Percentiles rank a stretch among this genome's conserved stretches.
These are phyloP conservation scores for Erysimum cheiranthoides DNA, from an alignment of 345 rosid species.

Conservation along the genomic window DNA sequence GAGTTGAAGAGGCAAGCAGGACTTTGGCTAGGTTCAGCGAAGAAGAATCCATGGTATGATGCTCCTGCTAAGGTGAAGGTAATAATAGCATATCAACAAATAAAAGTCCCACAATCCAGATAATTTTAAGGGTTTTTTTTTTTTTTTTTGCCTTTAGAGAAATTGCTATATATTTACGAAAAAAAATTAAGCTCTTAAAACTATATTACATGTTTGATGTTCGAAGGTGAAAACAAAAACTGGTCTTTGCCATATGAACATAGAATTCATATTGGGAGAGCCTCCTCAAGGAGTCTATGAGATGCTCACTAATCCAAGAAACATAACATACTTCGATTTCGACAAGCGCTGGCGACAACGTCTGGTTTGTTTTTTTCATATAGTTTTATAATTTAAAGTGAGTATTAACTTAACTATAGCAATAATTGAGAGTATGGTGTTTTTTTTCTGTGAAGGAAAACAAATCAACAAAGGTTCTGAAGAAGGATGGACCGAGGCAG, in stretches of 20 bases:
- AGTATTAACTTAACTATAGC: neutral
- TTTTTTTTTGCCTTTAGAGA: neutral
- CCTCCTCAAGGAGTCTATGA: constrained; percentile 61
- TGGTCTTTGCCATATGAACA: constrained; percentile 1
- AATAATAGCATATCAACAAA: neutral
- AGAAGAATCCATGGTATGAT: constrained; percentile 63
- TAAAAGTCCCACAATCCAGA: neutral
- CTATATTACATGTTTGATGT: constrained; percentile 1
- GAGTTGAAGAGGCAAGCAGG: constrained; percentile 33
- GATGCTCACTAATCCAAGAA: constrained; percentile 33
- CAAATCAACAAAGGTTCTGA: constrained; percentile 59
- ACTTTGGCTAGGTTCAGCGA: constrained; percentile 59
- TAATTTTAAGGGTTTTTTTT: too few relatives aligned
- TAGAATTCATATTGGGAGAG: constrained; percentile 3
- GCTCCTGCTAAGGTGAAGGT: constrained; percentile 65
- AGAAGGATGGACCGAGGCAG: constrained; percentile 68
- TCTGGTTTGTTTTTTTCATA: constrained; percentile 15
- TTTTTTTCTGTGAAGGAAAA: constrained; percentile 55
- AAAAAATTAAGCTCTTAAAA: neutral
- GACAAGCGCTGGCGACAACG: neutral
- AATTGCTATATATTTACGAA: neutral
- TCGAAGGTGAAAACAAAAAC: constrained; percentile 53
- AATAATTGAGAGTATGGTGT: too few relatives aligned
- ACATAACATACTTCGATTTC: neutral
- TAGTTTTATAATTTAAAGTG: neutral